These are phyloP conservation scores for Gaultheria prostrata DNA, from an alignment of 148 eudicot genomes.

Conservation along the genomic window DNA sequence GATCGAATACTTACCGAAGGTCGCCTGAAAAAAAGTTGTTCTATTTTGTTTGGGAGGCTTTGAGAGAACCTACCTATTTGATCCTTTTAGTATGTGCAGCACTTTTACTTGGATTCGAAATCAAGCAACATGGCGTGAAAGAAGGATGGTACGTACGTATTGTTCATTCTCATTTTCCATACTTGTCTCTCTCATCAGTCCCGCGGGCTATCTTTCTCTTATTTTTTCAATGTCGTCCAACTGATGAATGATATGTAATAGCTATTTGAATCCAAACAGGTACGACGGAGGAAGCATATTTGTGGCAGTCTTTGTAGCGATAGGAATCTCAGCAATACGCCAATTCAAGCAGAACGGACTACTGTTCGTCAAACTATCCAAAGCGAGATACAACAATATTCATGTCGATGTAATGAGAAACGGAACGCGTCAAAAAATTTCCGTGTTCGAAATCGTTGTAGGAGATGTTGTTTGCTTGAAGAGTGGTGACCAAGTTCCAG, in stretches of 20 bases:
- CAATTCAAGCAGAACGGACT: not conserved
- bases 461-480: slow-evolving; percentile 16
- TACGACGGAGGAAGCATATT: slow-evolving; percentile 30
- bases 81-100: slow-evolving; percentile 9
- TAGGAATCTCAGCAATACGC: not conserved
- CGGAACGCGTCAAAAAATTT: not conserved
- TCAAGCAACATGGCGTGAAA: slow-evolving; percentile 11
- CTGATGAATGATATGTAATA: no score
- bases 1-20: slow-evolving; percentile 5
- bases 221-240: no score
- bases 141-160: slow-evolving; percentile 33
- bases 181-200: no score
- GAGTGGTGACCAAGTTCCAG: slow-evolving; percentile 15
- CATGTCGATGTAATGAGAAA: not conserved
- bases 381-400: slow-evolving; percentile 1
- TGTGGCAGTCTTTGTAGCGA: not conserved
- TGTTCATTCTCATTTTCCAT: not conserved
- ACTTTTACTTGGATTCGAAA: slow-evolving; percentile 16
- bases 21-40: slow-evolving; percentile 13
- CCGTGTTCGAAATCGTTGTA: not conserved
- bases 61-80: slow-evolving; percentile 11
- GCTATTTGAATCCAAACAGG: slow-evolving; percentile 6
- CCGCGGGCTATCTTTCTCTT: no score
- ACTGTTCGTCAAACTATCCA: slow-evolving; percentile 1
- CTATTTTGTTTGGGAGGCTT: slow-evolving; percentile 20